Base-by-base conservation (phyloP, 2,329 filamentous ascomycete species). In the Penicillium sp. region DNA sequence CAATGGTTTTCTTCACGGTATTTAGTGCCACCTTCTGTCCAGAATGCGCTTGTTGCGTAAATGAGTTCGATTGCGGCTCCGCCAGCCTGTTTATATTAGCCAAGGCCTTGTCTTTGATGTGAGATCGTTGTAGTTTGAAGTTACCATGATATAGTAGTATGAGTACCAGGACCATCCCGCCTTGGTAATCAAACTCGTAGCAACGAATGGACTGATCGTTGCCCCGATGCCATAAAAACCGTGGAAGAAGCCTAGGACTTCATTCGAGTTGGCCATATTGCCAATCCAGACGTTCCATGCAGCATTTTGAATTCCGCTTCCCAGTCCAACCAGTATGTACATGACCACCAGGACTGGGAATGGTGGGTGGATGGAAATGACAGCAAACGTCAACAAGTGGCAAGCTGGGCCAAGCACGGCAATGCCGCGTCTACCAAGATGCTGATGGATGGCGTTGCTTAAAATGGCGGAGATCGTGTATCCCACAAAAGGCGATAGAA, bases 161-260 rank as follows among this genome's bases (percentile, higher is more conserved):
- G 38, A 35, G 10, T 46, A 48, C 47, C 48, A 51, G 13, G 38
- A 17, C 48, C 41, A 47, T 8, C 41, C 2, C 65, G 68, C 42
- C 50, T 77, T 79, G 0, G 80, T 79, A 15, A 87, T 75, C 73
- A 89, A 77, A 11, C 74, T 73, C 0, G 84, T 86, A 1, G 83
- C 82, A 41, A 87, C 73, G 2, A 87, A 61, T 0, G 84, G 47
- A 23, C 47, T 50, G 2, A 50, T 23, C 7, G 47, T 50, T 4
- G 45, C 47, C 2, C 85, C 85, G 0, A 85, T 54, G 0, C 83
- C 83, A 54, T 87, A 90, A 25, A 76, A 76, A 1, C 76, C 82
- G 57, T 88, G 84, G 16, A 89, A 62, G 41, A 87, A 71, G 1
- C 85, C 84, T 1, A 87, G 72, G 0, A 88, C 69, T 55, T 85